These are phyloP conservation scores for Garcia nutans DNA, from an alignment of 345 rosid genomes.

Conservation along the genomic window DNA sequence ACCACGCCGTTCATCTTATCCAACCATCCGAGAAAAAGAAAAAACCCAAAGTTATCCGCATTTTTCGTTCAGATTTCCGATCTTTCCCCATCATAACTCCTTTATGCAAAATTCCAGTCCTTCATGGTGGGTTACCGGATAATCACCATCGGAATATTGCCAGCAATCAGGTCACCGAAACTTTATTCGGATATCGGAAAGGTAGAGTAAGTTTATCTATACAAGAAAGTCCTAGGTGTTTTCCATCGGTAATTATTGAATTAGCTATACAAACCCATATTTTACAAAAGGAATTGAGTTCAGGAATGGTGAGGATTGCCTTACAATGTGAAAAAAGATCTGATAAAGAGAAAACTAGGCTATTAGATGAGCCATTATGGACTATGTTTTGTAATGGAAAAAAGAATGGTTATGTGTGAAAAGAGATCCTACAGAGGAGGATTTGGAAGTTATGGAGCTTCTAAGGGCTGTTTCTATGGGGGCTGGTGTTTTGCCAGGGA, in stretches of 20 bases:
- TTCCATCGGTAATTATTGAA: conserved; percentile 60
- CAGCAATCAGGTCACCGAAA: conserved; percentile 48
- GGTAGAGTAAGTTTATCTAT: conserved; percentile 69
- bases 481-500: conserved; percentile 76
- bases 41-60: conserved; percentile 49
- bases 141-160: conserved; percentile 29
- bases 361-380: conserved; percentile 74
- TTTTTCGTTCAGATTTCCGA: conserved; percentile 71
- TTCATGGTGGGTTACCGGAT: conserved; percentile 46
- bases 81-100: conserved; percentile 71
- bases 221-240: conserved; percentile 63
- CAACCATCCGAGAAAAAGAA: conserved; percentile 63
- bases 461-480: conserved; percentile 84
- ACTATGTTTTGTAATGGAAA: conserved; percentile 81
- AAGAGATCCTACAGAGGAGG: conserved; percentile 67
- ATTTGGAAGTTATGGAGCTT: conserved; percentile 72
- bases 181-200: conserved; percentile 70
- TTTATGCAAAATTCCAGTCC: conserved; percentile 53
- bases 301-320: conserved; percentile 78
- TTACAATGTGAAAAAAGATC: conserved; percentile 64
- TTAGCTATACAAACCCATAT: conserved; percentile 59
- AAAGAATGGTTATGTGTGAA: conserved; percentile 63
- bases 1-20: conserved; percentile 46
- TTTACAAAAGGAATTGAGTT: conserved; percentile 57
- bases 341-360: conserved; percentile 47